Evolutionary conservation across 2,329 filamentous ascomycete species (phyloP), one percentile per base, ranked within the genome.

Genomic region (Cercospora sp.): DNA sequence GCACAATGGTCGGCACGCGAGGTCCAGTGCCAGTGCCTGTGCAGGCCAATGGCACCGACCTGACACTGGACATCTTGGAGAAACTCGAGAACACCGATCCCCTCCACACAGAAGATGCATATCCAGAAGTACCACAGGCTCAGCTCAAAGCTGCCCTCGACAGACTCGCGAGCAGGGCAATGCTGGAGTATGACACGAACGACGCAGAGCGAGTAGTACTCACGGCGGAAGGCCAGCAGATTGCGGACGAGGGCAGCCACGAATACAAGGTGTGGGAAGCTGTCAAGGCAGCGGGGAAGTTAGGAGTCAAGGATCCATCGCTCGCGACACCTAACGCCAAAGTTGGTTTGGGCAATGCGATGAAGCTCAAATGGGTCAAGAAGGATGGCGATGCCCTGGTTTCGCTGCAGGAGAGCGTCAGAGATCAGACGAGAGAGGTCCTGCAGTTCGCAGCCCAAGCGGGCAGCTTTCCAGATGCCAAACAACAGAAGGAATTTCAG

Each of bases 271-370:
- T 85, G 60, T 85, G 83, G 82, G 79, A 82, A 68, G 80, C 80
- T 5, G 80, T 85, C 58, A 80, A 81, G 73, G 76, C 80, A 66
- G 78, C 78, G 59, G 83, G 82, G 18, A 81, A 78, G 68, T 71
- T 85, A 42, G 76, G 78, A 13, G 79, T 84, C 60, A 84, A 84
- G 73, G 83, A 84, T 68, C 75, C 84, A 33, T 78, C 80, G 64
- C 89, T 94, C 72, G 90, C 91, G 65, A 88, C 91, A 79, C 91
- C 92, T 79, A 89, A 83, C 59, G 90, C 90, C 60, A 94, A 92
- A 82, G 84, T 97, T 69, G 95, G 95, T n/a, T 91, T 95, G 79
- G 93, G 93, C 75, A 97, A 95, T 83, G 94, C 94, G 36, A 97
- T 98, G 84, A 96, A 87, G 80, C 84, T 85, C 75, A 87, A 87